Evolutionary conservation across 768 basidiomycete species (phyloP).

Genomic region (Cyclocybe aegerita): DNA sequence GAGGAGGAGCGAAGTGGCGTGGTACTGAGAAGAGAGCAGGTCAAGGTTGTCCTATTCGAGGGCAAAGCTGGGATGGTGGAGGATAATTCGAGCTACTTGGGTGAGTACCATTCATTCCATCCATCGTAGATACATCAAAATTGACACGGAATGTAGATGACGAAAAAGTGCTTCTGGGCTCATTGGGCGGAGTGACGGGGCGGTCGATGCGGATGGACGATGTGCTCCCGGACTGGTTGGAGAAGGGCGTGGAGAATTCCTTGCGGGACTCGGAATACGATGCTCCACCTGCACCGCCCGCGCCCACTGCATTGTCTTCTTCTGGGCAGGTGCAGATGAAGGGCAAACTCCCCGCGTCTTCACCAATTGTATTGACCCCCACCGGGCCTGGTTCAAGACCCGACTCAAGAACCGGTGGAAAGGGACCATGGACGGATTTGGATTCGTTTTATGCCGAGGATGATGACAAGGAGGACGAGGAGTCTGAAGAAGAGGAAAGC

Average conservation of each 20-base stretch:
- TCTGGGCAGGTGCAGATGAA: constrained; percentile 14
- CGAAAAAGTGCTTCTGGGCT: constrained; percentile 54
- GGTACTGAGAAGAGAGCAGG: constrained; percentile 79
- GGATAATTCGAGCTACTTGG: constrained; percentile 33
- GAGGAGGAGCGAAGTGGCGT: constrained; percentile 66
- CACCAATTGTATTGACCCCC: constrained; percentile 62
- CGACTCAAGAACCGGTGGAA: constrained; percentile 35
- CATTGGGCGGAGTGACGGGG: constrained; percentile 61
- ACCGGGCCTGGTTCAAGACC: constrained; percentile 41
- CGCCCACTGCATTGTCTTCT: constrained; percentile 40
- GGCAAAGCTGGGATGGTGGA: constrained; percentile 58
- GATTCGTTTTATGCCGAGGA: constrained; percentile 75
- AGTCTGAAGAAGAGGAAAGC: constrained; percentile 29
- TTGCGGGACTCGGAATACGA: constrained; percentile 73
- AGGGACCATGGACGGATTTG: constrained; percentile 57
- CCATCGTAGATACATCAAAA: not conserved
- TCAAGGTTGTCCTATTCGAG: constrained; percentile 74
- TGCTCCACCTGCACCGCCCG: constrained; percentile 28
- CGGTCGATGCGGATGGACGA: constrained; percentile 51
- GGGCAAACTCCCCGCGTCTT: constrained; percentile 21
- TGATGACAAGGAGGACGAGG: constrained; percentile 27
- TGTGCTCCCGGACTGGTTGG: constrained; percentile 82
- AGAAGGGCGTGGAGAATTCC: constrained; percentile 76
- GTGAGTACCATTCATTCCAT: constrained; percentile 17
- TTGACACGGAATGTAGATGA: constrained; percentile 27